Base-by-base conservation (phyloP, 208 protist genomes). In the Trypanosoma grayi region DNA sequence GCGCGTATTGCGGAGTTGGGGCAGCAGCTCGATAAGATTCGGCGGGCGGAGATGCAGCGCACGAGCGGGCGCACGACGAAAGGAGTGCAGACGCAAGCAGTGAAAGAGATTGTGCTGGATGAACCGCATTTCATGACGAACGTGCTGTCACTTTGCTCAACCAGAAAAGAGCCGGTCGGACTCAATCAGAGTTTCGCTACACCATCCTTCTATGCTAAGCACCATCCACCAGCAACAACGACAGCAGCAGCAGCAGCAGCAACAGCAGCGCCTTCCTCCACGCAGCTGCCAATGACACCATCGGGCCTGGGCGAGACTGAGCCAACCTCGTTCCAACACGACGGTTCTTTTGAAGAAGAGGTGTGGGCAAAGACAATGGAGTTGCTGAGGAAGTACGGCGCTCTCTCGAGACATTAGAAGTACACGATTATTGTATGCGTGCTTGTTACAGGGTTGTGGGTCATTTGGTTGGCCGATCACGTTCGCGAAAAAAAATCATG, bases 281-380 rank as follows among this genome's bases (percentile, higher is more conserved):
- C 24, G 11, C 31, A 47, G 22, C 24, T 11, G 16, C 30, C 45
- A 13, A 36, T 40, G 13, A 37, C 36, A n/a, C 39, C 28, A 11
- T 53, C 36, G 7, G 11, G 11, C 1, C 30, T 14, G 36, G 13
- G 60, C 31, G 39, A 45, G 30, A 5, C 14, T 2, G 60, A 57
- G 2, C 28, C 37, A 8, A n/a, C n/a, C n/a, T 8, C 16, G 4
- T 33, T 41, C 8, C 27, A 57, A 40, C 24, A 55, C 11, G 47
- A 47, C n/a, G 55, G 31, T n/a, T 60, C 66, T 7, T 70, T 77
- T 43, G 79, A 85, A 40, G 54, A 60, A 56, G 68, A 75, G 36
- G 72, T 85, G 4, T 77, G 67, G 75, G 48, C 43, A 55, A 85
- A 75, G 54, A 70, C 75, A 3, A 60, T 75, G 9, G 79, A 85